Evolutionary conservation across 345 rosid genomes (phyloP), one percentile per base, ranked within the genome.

Genomic region (Citrus cavaleriei): DNA sequence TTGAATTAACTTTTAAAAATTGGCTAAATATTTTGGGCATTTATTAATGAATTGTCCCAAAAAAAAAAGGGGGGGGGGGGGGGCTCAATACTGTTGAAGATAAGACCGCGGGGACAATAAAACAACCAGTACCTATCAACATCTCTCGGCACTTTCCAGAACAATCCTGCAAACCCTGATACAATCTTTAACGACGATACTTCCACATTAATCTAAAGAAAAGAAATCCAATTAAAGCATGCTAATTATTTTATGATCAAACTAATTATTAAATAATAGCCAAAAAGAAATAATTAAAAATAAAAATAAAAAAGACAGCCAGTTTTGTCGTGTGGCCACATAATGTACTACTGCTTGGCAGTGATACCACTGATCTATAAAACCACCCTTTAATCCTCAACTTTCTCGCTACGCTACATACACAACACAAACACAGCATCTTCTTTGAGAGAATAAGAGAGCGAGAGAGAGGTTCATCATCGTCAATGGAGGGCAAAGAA

Each of bases 401-500:
- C 1, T 24, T 18, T 46, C 46, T 59, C 28, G 0, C 40, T 22
- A 49, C 49, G 7, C 49, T 30, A 1, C 46, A 7, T 10, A 4
- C 22, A 10, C 38, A 59, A 9, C 46, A 18, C 27, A 3, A 13
- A 2, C 9, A 5, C 13, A 16, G 32, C 28, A 64, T 21, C 61
- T 18, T 18, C 57, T 7, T 51, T 67, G 37, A 4, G 18, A 42
- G 19, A 37, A n/a, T 30, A 64, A 49, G 55, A 62, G 18, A 46
- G 51, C 2, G 49, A 64, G 72, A 68, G 21, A 9, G n/a, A 24
- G 73, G 7, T 54, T 16, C 58, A 5, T 16, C 58, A 18, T 54
- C 51, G 51, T 13, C 65, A 69, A 91, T 91, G 95, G 92, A 90
- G 77, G 89, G 92, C 42, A 90, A 86, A 85, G 93, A 87, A 79